Conservation (phyloP, 2,329 filamentous ascomycete species). For the Xylariaceae sp. region DNA sequence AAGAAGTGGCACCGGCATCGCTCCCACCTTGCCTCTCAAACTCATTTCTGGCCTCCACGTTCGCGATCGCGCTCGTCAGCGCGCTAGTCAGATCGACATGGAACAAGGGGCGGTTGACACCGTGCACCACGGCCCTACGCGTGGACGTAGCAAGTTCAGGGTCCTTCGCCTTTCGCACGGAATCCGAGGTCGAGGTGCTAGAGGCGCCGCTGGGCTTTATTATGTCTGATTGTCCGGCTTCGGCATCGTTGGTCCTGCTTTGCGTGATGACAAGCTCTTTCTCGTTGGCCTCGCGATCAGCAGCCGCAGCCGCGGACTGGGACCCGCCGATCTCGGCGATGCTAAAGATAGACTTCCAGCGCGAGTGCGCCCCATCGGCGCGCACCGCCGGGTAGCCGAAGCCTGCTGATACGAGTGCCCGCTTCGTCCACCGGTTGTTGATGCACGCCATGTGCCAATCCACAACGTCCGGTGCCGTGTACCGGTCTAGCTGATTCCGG, state of each 20-base stretch:
- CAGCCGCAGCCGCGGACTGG: constrained; percentile 71
- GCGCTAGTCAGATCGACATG: constrained; percentile 92
- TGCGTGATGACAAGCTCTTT: constrained; percentile 43
- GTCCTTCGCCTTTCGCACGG: constrained; percentile 31
- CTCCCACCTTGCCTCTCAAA: constrained; percentile 38
- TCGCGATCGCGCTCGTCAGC: constrained; percentile 84
- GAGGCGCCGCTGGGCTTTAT: constrained; percentile 37
- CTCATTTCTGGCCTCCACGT: constrained; percentile 66
- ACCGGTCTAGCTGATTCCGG: constrained; percentile 89
- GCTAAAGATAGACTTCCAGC: constrained; percentile 95
- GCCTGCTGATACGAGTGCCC: constrained; percentile 82
- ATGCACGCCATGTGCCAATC: constrained; percentile 98
- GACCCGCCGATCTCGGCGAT: constrained; percentile 84
- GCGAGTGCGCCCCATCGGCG: constrained; percentile 60
- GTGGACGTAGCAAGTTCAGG: constrained; percentile 54
- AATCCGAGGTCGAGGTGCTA: constrained; percentile 33
- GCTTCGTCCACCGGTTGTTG: constrained; percentile 93
- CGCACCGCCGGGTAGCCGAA: constrained; percentile 79
- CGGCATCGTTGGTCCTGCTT: constrained; percentile 19
- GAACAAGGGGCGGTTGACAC: constrained; percentile 90
- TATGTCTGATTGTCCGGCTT: constrained; percentile 35
- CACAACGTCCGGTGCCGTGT: constrained; percentile 79
- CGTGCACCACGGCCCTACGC: constrained; percentile 73
- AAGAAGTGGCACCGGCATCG: constrained; percentile 31
- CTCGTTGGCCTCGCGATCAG: constrained; percentile 69